These are phyloP conservation scores for Fistulifera solaris DNA, from an alignment of 108 stramenopile genomes.

Conservation along the genomic window DNA sequence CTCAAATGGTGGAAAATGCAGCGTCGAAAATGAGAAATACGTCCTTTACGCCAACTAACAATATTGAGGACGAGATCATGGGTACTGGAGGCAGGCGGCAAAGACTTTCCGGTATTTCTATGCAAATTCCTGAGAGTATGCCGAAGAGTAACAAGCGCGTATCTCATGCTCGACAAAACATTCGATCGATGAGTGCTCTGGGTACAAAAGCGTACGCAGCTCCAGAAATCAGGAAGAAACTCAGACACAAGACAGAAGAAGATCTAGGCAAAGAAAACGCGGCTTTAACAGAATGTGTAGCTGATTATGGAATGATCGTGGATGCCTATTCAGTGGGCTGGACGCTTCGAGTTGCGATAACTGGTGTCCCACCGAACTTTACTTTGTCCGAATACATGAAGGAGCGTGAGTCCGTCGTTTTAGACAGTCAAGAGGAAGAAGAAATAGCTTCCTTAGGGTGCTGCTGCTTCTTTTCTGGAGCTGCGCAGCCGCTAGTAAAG, in stretches of 20 bases:
- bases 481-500: conserved; percentile 12
- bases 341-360: conserved; percentile 67
- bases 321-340: conserved; percentile 79
- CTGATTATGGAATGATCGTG: conserved; percentile 82
- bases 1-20: conserved; percentile 4
- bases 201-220: conserved; percentile 76
- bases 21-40: conserved; percentile 4
- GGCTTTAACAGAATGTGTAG: conserved; percentile 59
- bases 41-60: conserved; percentile 3
- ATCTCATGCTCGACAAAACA: conserved; percentile 27
- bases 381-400: conserved; percentile 51
- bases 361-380: conserved; percentile 69
- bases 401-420: conserved; percentile 16
- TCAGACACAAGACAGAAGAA: conserved; percentile 33
- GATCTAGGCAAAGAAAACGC: conserved; percentile 36
- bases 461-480: conserved; percentile 20
- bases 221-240: conserved; percentile 63
- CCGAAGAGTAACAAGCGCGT: neutral
- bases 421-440: conserved; percentile 17
- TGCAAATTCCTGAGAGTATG: neutral
- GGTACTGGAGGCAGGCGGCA: neutral
- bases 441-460: conserved; percentile 19
- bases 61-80: conserved; percentile 11
- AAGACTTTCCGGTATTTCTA: conserved; percentile 4
- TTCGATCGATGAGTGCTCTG: conserved; percentile 61